phyloP scores from a whole-genome alignment of 352 stramenopile species.

The Ochromonadaceae sp. region DNA sequence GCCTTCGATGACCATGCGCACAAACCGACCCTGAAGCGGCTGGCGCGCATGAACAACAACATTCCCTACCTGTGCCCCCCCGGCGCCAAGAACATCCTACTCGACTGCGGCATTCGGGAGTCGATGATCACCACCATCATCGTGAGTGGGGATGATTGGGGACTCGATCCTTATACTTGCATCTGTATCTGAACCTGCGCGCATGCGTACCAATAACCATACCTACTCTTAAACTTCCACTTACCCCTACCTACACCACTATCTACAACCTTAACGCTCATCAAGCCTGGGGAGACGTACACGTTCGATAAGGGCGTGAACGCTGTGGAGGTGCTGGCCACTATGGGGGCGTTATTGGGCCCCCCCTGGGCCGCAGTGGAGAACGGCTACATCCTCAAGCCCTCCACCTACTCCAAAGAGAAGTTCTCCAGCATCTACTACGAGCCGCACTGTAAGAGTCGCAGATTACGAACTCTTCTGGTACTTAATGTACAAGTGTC shows the following conservation, averaged over 20 bases:
- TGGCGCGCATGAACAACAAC: slow-evolving; percentile 1
- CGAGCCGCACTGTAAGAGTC: background rate
- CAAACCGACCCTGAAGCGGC: background rate
- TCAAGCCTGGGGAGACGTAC: slow-evolving; percentile 1
- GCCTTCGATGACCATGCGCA: slow-evolving; percentile 30
- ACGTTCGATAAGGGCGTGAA: background rate
- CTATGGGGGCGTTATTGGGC: slow-evolving; percentile 18
- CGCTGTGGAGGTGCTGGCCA: slow-evolving; percentile 16
- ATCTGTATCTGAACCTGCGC: background rate
- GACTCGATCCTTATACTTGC: background rate
- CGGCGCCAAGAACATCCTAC: slow-evolving; percentile 12
- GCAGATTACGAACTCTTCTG: too few species aligned
- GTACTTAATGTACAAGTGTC: too few species aligned
- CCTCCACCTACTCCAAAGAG: background rate
- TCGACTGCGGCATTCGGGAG: background rate
- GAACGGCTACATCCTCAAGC: slow-evolving; percentile 24
- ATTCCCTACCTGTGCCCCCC: slow-evolving; percentile 18
- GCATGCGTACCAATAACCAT: background rate
- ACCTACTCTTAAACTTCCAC: background rate
- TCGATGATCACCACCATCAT: background rate
- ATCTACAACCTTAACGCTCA: slow-evolving; percentile 12
- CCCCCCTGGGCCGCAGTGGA: slow-evolving; percentile 24
- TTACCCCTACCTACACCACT: background rate
- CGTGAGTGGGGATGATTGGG: background rate
- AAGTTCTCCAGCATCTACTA: background rate